Conservation (phyloP, 495 filamentous ascomycete genomes). For the Parathielavia appendiculata region DNA sequence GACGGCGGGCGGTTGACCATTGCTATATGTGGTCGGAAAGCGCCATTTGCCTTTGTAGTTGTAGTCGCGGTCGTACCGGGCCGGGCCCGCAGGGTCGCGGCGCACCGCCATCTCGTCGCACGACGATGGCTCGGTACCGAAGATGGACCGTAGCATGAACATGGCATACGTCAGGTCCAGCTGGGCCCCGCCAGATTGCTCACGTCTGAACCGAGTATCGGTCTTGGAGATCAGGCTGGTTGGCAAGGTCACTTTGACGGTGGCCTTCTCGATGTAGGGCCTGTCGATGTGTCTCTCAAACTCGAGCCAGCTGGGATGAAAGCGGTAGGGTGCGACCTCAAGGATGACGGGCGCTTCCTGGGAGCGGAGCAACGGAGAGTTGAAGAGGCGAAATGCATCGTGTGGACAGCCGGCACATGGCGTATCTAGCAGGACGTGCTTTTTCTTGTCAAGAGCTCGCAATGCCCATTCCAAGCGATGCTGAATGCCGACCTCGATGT, state of each 20-base stretch:
- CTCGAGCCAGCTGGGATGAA: slow-evolving; percentile 50
- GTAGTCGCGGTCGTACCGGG: neutral
- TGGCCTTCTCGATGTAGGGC: slow-evolving; percentile 36
- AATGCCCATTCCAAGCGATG: slow-evolving; percentile 53
- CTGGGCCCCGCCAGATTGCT: slow-evolving; percentile 51
- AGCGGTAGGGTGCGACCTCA: slow-evolving; percentile 56
- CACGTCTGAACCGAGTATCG: slow-evolving; percentile 39
- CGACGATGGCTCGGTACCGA: slow-evolving; percentile 32
- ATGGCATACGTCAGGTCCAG: slow-evolving; percentile 56
- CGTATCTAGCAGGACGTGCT: slow-evolving; percentile 59
- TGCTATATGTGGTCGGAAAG: neutral
- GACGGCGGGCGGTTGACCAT: neutral
- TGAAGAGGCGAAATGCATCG: slow-evolving; percentile 46
- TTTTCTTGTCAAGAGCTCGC: slow-evolving; percentile 47
- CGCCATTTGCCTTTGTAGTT: neutral
- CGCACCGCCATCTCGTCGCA: slow-evolving; percentile 30
- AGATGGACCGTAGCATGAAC: slow-evolving; percentile 38
- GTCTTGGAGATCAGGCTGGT: neutral
- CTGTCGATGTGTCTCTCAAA: slow-evolving; percentile 45
- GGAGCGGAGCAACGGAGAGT: slow-evolving; percentile 28
- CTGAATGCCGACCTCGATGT: slow-evolving; percentile 42
- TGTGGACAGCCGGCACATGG: slow-evolving; percentile 47
- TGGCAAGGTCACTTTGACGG: slow-evolving; percentile 29
- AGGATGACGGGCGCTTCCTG: slow-evolving; percentile 44
- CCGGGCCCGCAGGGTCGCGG: neutral